phyloP scores from a whole-genome alignment of 23 red algal genomes.

The Chondrus crispus region DNA sequence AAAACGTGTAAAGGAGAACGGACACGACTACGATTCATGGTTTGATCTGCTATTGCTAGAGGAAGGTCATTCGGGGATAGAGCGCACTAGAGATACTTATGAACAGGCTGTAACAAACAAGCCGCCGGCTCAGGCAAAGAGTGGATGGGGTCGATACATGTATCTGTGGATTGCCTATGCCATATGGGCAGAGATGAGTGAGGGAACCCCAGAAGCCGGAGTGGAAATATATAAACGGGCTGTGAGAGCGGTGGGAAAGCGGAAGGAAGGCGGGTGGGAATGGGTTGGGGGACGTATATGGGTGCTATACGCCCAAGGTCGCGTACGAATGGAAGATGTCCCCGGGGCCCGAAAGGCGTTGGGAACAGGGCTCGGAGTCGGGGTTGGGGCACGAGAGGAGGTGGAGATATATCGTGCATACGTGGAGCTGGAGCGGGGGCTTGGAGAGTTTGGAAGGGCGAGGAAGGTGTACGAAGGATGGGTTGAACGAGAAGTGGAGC shows the following conservation, averaged over 20 bases:
- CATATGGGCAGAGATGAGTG: conserved; percentile 68
- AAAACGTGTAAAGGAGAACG: not conserved
- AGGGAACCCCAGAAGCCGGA: conserved; percentile 30
- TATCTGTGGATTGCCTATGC: conserved; percentile 84
- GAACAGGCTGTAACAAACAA: conserved; percentile 36
- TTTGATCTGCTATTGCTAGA: conserved; percentile 71
- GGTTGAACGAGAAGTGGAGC: conserved; percentile 33
- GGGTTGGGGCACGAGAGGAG: conserved; percentile 14
- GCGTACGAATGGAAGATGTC: conserved; percentile 53
- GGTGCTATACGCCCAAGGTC: conserved; percentile 54
- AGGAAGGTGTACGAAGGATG: conserved; percentile 63
- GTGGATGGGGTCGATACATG: conserved; percentile 74
- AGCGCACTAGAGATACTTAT: conserved; percentile 58
- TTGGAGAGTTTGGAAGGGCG: conserved; percentile 69
- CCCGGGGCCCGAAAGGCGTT: conserved; percentile 55
- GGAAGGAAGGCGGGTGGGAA: conserved; percentile 3
- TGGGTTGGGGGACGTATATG: conserved; percentile 74
- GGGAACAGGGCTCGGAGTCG: conserved; percentile 63
- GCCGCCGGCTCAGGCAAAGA: conserved; percentile 47
- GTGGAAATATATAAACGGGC: conserved; percentile 34
- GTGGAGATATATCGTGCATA: conserved; percentile 63
- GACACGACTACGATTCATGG: conserved; percentile 76
- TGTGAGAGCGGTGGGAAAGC: conserved; percentile 37
- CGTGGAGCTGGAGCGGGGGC: conserved; percentile 65
- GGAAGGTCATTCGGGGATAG: conserved; percentile 14